Evolutionary conservation across 2,329 filamentous ascomycete species (phyloP), one percentile per base, ranked within the genome.

Genomic region (Trichoderma oligosporum): DNA sequence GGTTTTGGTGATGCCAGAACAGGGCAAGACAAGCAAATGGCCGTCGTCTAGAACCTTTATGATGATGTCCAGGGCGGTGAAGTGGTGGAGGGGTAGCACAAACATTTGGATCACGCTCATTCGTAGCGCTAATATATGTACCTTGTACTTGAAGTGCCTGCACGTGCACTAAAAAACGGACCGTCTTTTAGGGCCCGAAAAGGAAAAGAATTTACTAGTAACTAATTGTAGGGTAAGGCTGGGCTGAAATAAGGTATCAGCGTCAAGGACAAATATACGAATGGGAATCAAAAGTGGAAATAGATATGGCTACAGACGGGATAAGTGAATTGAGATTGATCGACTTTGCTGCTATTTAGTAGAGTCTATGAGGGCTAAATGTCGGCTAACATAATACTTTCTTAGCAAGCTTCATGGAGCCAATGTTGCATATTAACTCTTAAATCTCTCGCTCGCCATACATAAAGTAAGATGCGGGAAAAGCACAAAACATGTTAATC

Each of bases 61-160:
- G 45, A 57, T 51, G 54, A 41, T 36, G 54, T 36, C 54, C 46
- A 42, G 38, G 54, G 54, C 54, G 45, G 54, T 57, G 45, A 57
- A 55, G 39, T 22, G n/a, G 44, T 18, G 16, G 46, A 16, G 44
- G 54, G 53, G 54, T 44, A 57, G 45, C 29, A 4, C 27, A 22
- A 25, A 45, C 52, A 20, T 36, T 6, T 38, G 52, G 33, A 18
- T 22, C 33, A 24, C 52, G 52, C 24, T 22, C 12, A 7, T 31
- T 8, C 1, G 4, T 18, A 25, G 52, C 41, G n/a, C 16, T 9
- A 11, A 18, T 2, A 9, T 7, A 45, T 20, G 52, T 55, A 55
- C 31, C 52, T 16, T 22, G 41, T 46, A 55, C 52, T 18, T 45
- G 45, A 18, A 22, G 22, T 14, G 33, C 51, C 36, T n/a, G 18